phyloP scores from a whole-genome alignment of 257 asterid genomes.

The Fraxinus cuspidata region DNA sequence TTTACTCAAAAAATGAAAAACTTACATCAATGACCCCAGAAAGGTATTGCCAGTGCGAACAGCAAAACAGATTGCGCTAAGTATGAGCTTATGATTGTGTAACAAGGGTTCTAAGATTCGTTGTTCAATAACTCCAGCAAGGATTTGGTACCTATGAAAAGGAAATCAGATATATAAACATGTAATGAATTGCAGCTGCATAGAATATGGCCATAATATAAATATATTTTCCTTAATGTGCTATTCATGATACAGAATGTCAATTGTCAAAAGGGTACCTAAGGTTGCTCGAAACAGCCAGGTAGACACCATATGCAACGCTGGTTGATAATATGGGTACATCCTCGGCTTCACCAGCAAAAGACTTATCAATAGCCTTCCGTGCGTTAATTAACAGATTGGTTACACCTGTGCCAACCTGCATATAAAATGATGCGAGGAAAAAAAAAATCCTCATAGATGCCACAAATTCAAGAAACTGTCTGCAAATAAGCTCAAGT shows the following conservation, averaged over 20 bases:
- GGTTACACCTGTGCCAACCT: slow-evolving; percentile 96
- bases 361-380: slow-evolving; percentile 71
- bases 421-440: slow-evolving; percentile 7
- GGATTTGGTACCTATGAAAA: slow-evolving; percentile 72
- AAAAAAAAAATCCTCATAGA: neutral
- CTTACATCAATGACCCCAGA: slow-evolving; percentile 90
- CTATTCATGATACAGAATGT: neutral
- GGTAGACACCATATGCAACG: slow-evolving; percentile 82
- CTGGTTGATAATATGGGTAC: slow-evolving; percentile 79
- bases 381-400: slow-evolving; percentile 62
- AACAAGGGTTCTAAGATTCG: slow-evolving; percentile 81
- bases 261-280: slow-evolving; percentile 43
- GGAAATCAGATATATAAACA: slow-evolving; percentile 2
- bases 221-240: neutral
- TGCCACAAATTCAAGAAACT: neutral
- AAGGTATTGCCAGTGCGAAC: slow-evolving; percentile 95
- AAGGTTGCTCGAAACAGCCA: slow-evolving; percentile 94
- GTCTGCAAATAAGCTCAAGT: neutral
- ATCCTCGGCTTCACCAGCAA: slow-evolving; percentile 88
- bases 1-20: neutral
- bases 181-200: neutral
- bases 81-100: slow-evolving; percentile 74
- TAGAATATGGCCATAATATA: neutral
- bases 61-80: slow-evolving; percentile 76
- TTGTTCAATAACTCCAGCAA: slow-evolving; percentile 91